Evolutionary conservation across 2,329 filamentous ascomycete genomes (phyloP).

Genomic region (Fusarium domesticum): DNA sequence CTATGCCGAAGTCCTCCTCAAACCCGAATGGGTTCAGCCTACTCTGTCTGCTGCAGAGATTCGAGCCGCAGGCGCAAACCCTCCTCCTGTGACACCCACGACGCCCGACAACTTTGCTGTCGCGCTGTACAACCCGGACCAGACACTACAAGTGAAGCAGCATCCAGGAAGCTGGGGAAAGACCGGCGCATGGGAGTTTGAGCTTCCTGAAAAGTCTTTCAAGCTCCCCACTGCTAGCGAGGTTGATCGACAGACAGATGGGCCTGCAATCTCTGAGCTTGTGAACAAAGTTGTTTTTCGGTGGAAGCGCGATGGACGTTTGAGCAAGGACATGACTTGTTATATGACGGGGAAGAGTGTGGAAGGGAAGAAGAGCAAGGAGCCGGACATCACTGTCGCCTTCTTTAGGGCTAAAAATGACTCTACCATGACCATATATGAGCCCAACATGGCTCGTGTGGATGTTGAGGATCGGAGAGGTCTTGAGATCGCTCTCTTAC

Average conservation of each 20-base stretch:
- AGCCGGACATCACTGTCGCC: conserved; percentile 93
- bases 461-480: conserved; percentile 95
- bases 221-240: conserved; percentile 72
- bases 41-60: conserved; percentile 78
- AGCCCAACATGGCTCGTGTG: conserved; percentile 85
- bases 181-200: conserved; percentile 83
- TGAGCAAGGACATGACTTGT: conserved; percentile 86
- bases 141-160: conserved; percentile 68
- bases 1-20: conserved; percentile 80
- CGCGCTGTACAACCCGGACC: conserved; percentile 91
- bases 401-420: conserved; percentile 74
- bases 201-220: conserved; percentile 84
- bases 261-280: conserved; percentile 39
- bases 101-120: conserved; percentile 78
- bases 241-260: conserved; percentile 67
- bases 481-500: conserved; percentile 74
- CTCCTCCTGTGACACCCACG: conserved; percentile 63
- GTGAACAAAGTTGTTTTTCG: conserved; percentile 78
- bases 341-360: conserved; percentile 77
- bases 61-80: conserved; percentile 59
- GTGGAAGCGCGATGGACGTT: conserved; percentile 84
- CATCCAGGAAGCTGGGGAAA: conserved; percentile 76
- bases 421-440: conserved; percentile 73
- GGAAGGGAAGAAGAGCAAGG: conserved; percentile 75
- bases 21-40: conserved; percentile 82